Conservation (phyloP, 768 basidiomycete species). For the Lactarius sp. region DNA sequence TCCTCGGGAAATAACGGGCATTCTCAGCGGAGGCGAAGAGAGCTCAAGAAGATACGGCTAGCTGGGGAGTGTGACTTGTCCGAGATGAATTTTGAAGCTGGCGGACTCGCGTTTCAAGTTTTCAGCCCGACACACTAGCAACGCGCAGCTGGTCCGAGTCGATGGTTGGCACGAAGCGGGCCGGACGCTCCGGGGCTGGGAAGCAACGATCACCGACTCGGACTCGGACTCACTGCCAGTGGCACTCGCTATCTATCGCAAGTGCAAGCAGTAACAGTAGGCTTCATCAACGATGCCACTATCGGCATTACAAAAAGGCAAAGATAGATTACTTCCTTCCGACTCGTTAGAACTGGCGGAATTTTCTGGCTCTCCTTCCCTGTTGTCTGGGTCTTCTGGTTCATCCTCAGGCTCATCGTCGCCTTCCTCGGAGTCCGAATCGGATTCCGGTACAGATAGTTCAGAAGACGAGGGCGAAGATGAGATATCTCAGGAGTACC, state of each 20-base stretch:
- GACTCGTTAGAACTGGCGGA: neutral
- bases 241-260: neutral
- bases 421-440: conserved; percentile 32
- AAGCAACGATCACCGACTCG: neutral
- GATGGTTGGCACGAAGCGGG: neutral
- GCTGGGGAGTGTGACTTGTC: neutral
- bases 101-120: neutral
- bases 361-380: conserved; percentile 21
- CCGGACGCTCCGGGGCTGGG: neutral
- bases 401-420: conserved; percentile 6
- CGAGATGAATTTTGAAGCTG: neutral
- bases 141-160: neutral
- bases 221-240: neutral
- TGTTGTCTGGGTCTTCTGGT: conserved; percentile 15
- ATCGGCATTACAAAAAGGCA: conserved; percentile 38
- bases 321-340: conserved; percentile 35
- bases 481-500: conserved; percentile 53
- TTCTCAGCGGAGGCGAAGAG: neutral
- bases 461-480: conserved; percentile 37
- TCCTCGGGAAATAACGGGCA: conserved; percentile 17
- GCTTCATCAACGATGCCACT: conserved; percentile 10
- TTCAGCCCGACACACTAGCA: neutral
- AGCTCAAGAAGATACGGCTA: neutral
- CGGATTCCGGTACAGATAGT: conserved; percentile 28
- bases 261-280: neutral